Evolutionary conservation across 345 rosid genomes (phyloP).

Genomic region (Clausena lansium): DNA sequence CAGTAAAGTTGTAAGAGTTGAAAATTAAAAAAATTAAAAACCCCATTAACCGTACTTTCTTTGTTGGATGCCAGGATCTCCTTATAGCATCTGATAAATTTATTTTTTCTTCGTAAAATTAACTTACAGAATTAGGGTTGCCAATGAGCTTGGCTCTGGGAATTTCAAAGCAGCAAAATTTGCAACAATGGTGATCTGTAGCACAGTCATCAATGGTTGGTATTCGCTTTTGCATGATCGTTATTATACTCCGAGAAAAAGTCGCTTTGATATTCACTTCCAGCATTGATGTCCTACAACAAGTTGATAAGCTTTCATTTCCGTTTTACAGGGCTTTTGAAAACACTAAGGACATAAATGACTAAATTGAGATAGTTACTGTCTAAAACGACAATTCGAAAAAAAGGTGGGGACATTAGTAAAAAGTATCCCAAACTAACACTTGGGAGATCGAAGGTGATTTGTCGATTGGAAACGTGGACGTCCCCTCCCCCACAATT

Average conservation of each 20-base stretch:
- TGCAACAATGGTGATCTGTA: too few species aligned
- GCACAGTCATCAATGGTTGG: conserved; percentile 20
- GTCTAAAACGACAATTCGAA: background rate
- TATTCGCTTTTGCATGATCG: conserved; percentile 23
- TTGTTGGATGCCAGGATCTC: too few species aligned
- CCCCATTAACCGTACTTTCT: too few species aligned
- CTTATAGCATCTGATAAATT: too few species aligned
- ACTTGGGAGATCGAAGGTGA: background rate
- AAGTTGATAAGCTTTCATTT: conserved; percentile 27
- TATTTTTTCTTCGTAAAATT: too few species aligned
- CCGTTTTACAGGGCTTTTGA: background rate
- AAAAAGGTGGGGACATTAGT: background rate
- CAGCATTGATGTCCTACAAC: conserved; percentile 29
- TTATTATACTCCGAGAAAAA: conserved; percentile 27
- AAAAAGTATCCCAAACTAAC: background rate
- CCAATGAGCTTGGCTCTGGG: too few species aligned
- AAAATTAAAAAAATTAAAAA: too few species aligned
- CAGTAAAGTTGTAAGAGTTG: too few species aligned
- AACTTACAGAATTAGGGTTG: too few species aligned
- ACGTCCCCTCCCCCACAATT: background rate
- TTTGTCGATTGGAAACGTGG: background rate
- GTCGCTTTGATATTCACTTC: conserved; percentile 43
- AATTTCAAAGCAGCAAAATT: too few species aligned
- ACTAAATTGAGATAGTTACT: too few species aligned
- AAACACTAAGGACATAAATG: background rate